Percentiles rank a stretch among this genome's conserved stretches.
phyloP scores from a whole-genome alignment of 2,329 filamentous ascomycete species.

The Thielaviopsis ethacetica region DNA sequence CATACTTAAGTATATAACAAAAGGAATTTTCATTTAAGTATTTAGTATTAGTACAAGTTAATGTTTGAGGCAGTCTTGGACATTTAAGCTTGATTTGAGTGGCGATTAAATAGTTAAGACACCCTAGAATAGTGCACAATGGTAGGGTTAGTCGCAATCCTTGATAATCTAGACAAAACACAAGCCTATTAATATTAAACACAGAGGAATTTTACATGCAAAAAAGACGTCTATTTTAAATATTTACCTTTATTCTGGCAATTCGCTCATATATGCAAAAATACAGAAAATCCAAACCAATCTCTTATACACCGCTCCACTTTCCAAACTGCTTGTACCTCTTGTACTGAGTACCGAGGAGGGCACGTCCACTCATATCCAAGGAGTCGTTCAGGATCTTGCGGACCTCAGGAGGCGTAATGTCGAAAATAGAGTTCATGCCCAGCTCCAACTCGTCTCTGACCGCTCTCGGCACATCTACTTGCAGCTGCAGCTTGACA shows the following conservation, averaged over 20 bases:
- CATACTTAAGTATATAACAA: too few relatives aligned
- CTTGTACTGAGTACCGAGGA: conserved; percentile 41
- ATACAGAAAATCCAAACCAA: neutral
- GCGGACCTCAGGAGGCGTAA: conserved; percentile 37
- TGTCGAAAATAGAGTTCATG: conserved; percentile 40
- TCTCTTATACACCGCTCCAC: conserved; percentile 40
- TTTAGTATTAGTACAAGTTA: too few relatives aligned
- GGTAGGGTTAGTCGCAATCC: neutral
- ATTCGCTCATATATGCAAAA: neutral
- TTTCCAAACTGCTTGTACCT: conserved; percentile 47
- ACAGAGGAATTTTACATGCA: neutral
- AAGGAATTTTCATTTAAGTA: too few relatives aligned
- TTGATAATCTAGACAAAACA: neutral
- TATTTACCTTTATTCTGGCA: too few relatives aligned
- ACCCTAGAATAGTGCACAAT: too few relatives aligned
- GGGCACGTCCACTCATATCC: conserved; percentile 40
- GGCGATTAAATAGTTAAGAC: too few relatives aligned
- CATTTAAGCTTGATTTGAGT: too few relatives aligned
- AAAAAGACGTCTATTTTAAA: neutral
- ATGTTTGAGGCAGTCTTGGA: too few relatives aligned
- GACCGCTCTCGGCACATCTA: conserved; percentile 31
- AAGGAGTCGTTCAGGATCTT: conserved; percentile 43
- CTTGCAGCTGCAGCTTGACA: conserved; percentile 43
- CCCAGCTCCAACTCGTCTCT: conserved; percentile 40
- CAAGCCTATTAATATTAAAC: neutral